Base-by-base conservation (phyloP, 2,329 filamentous ascomycete species). In the Nemania sp. region DNA sequence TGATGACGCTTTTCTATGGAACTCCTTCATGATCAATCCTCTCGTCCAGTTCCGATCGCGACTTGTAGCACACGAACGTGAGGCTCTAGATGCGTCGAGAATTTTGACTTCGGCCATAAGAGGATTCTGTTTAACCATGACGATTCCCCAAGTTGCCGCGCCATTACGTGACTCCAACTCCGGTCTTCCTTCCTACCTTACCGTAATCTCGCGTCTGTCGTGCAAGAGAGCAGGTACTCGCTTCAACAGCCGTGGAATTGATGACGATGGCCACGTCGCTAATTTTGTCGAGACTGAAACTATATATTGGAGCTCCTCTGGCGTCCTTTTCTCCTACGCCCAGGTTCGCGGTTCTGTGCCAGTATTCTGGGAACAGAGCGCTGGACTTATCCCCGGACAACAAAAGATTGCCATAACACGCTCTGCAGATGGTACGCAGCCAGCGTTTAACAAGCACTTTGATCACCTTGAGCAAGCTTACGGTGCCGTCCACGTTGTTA, bases 211-310 rank as follows among this genome's bases (percentile, higher is more conserved):
- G 1, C 89, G 96, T 35, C 84, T 98, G 43, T 98, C 96, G 1
- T 98, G 94, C 77, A 88, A 90, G 73, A 89, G 95, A 81, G 96
- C 96, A 20, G 96, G 96, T 24, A 99, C 96, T 18, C 88, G 96
- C 47, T 99, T 98, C 85, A 98, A 98, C 79, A 92, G 95, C n/a
- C 88, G 96, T 73, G 96, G 96, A 45, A 97, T 99, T 71, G 96
- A 99, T 77, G 96, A 99, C 78, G 94, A 98, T 76, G 96, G 96
- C 15, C 93, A 98, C 75, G 96, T 98, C 29, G 94, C 96, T 68
- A 99, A 99, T 79, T 99, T 97, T 80, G 96, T 98, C n/a, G 96
- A 99, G 80, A 96, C 94, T 0, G 96, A 99, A 81, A 97, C 94
- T 0, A 89, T 95, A 47, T 94, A 97, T 77, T 97, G 93, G 91